phyloP scores from a whole-genome alignment of 2,329 filamentous ascomycete genomes.

The Rhynchosporium agropyri region DNA sequence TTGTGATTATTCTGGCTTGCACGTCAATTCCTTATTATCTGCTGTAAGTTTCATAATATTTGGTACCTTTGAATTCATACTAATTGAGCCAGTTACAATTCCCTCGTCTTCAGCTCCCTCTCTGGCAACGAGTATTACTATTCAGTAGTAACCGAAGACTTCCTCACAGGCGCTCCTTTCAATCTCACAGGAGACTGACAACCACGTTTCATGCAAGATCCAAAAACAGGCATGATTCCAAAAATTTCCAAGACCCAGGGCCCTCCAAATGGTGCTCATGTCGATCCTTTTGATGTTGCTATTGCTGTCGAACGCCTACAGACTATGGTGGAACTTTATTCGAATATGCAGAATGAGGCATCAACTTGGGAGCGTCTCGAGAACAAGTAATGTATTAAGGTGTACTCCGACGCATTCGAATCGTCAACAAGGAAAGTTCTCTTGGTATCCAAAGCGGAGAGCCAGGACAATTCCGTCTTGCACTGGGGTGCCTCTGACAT shows the following conservation, averaged over 20 bases:
- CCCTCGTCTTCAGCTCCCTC: slow-evolving; percentile 21
- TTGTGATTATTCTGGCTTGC: background rate
- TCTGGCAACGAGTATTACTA: slow-evolving; percentile 23
- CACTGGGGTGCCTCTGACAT: background rate
- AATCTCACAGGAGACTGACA: slow-evolving; percentile 21
- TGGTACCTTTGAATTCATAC: background rate
- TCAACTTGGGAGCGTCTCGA: slow-evolving; percentile 22
- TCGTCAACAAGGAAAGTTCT: slow-evolving; percentile 14
- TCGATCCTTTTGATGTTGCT: background rate
- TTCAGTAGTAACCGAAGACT: slow-evolving; percentile 22
- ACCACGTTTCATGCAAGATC: background rate
- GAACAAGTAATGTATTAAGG: slow-evolving; percentile 22
- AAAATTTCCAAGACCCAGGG: no score
- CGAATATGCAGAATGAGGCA: slow-evolving; percentile 17
- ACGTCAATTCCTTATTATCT: background rate
- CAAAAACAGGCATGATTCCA: no score
- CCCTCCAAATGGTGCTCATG: no score
- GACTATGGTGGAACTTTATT: slow-evolving; percentile 19
- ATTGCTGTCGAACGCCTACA: background rate
- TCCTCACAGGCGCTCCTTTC: slow-evolving; percentile 21
- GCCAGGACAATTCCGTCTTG: background rate
- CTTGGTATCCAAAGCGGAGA: background rate
- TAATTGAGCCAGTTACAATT: slow-evolving; percentile 21
- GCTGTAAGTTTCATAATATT: background rate
- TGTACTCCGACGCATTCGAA: slow-evolving; percentile 18